phyloP scores from a whole-genome alignment of 306 rosid species.

The Dryas octopetala region DNA sequence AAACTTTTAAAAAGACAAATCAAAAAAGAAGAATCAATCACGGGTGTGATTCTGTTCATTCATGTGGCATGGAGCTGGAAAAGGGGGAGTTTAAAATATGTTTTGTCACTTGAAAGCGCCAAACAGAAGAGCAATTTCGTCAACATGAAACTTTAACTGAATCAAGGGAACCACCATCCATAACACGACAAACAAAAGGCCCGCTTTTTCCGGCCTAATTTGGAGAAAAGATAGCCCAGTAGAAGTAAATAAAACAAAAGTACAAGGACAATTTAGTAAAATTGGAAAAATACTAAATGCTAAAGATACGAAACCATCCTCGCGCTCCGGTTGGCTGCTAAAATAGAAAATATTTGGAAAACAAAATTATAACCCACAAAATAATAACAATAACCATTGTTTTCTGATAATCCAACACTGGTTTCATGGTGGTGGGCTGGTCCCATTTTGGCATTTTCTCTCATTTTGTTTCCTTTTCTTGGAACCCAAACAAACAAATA shows the following conservation, averaged over 20 bases:
- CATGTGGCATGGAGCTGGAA: conserved; percentile 31
- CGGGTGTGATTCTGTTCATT: conserved; percentile 71
- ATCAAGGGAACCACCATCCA: conserved; percentile 1
- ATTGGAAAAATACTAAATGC: neutral
- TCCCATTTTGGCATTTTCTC: no score
- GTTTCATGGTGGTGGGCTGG: no score
- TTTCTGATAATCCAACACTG: no score
- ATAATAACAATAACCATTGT: no score
- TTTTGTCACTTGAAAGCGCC: conserved; percentile 12
- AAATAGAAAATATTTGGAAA: conserved; percentile 9
- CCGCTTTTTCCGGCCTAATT: conserved; percentile 31
- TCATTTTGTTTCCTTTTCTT: no score
- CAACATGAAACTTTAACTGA: neutral
- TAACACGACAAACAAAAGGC: conserved; percentile 34
- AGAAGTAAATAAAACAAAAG: conserved; percentile 3
- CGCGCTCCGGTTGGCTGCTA: conserved; percentile 12
- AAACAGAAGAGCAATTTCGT: conserved; percentile 25
- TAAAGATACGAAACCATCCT: no score
- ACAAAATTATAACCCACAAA: neutral
- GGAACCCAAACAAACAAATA: no score
- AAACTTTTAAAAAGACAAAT: neutral
- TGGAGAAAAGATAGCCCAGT: conserved; percentile 7
- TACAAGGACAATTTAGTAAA: conserved; percentile 8
- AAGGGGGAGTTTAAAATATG: conserved; percentile 5
- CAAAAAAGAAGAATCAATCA: conserved; percentile 46